Percentiles rank a stretch among this genome's conserved stretches.
phyloP scores from a whole-genome alignment of 768 basidiomycete genomes.

The Mycena venus region DNA sequence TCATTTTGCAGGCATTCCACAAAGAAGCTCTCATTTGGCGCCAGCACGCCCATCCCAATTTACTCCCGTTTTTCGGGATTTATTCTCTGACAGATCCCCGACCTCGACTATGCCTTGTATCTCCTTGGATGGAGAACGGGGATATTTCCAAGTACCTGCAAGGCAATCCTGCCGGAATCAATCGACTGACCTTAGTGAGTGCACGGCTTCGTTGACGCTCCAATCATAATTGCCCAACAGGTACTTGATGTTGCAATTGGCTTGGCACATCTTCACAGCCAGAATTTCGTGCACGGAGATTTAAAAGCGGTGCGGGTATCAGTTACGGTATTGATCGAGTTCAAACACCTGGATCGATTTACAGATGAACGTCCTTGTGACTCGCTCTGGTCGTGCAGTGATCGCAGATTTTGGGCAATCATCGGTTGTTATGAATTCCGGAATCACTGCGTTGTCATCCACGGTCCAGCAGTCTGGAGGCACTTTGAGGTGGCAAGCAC shows the following conservation, averaged over 20 bases:
- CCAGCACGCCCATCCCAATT: slow-evolving; percentile 44
- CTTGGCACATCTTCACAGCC: slow-evolving; percentile 42
- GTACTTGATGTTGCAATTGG: slow-evolving; percentile 40
- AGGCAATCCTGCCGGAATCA: slow-evolving; percentile 26
- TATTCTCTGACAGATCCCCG: slow-evolving; percentile 23
- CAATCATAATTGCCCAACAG: slow-evolving; percentile 15
- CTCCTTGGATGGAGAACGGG: slow-evolving; percentile 53
- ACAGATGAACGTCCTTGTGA: slow-evolving; percentile 41
- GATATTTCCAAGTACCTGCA: slow-evolving; percentile 46
- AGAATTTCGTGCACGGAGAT: slow-evolving; percentile 44
- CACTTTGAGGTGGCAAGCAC: slow-evolving; percentile 41
- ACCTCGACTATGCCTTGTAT: slow-evolving; percentile 47
- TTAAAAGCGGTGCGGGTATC: slow-evolving; percentile 40
- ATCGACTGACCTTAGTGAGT: slow-evolving; percentile 47
- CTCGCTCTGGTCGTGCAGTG: slow-evolving; percentile 35
- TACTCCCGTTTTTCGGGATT: slow-evolving; percentile 47
- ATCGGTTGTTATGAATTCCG: too few relatives aligned
- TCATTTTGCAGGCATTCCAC: background rate
- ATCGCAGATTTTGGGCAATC: slow-evolving; percentile 44
- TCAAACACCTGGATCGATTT: background rate
- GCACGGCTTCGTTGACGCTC: background rate
- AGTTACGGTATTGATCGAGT: slow-evolving; percentile 11
- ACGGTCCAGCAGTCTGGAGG: slow-evolving; percentile 31
- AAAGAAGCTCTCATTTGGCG: slow-evolving; percentile 38
- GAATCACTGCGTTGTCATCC: slow-evolving; percentile 32